These are phyloP conservation scores for Pyrenula massariospora DNA, from an alignment of 495 filamentous ascomycete genomes.

Conservation along the genomic window DNA sequence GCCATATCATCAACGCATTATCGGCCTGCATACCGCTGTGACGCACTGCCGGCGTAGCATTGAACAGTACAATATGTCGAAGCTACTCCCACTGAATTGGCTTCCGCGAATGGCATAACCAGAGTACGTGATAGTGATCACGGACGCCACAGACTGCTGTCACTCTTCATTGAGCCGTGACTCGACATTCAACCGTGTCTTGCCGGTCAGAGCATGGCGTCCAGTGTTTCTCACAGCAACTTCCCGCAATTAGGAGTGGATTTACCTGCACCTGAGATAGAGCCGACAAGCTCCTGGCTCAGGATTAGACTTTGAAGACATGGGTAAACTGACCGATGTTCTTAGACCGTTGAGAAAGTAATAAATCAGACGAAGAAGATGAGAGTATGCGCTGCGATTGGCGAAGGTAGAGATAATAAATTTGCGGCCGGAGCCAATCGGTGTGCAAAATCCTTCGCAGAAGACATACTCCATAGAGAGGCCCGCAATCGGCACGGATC, in stretches of 20 bases:
- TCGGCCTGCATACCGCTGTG: not conserved
- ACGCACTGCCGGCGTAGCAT: not conserved
- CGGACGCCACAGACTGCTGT: not conserved
- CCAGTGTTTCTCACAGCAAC: not conserved
- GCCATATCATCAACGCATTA: not conserved
- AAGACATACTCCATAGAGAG: not conserved
- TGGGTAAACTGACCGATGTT: not conserved
- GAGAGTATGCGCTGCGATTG: not conserved
- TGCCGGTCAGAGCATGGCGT: not conserved
- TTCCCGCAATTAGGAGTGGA: not conserved
- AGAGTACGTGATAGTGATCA: not conserved
- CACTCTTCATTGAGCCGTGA: not conserved
- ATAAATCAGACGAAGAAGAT: not conserved
- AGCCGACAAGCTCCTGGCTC: too few relatives aligned
- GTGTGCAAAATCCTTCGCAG: not conserved
- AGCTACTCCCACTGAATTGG: not conserved
- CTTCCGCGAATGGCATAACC: not conserved
- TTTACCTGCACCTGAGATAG: not conserved
- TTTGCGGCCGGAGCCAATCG: not conserved
- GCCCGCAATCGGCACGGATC: not conserved
- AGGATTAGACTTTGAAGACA: not conserved
- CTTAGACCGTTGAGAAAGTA: not conserved
- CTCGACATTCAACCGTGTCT: not conserved
- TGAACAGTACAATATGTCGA: not conserved
- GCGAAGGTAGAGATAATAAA: not conserved